phyloP scores from a whole-genome alignment of 1,284 basidiomycete species.

The Moesziomyces sp. region DNA sequence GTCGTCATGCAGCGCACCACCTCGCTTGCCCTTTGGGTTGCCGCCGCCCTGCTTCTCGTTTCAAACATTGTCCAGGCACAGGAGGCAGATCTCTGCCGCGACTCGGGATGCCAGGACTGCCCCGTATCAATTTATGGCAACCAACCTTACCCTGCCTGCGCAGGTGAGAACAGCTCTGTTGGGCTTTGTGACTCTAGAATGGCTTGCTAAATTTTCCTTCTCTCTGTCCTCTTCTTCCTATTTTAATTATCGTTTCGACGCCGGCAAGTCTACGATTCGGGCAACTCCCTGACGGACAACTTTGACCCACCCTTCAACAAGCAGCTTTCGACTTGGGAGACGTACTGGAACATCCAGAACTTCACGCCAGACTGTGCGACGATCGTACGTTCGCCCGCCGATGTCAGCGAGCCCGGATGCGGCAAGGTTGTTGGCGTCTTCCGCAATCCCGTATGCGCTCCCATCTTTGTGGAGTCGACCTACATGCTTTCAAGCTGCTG shows the following conservation, averaged over 20 bases:
- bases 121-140: background rate
- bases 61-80: background rate
- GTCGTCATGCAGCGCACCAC: no score
- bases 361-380: slow-evolving; percentile 1
- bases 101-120: slow-evolving; percentile 1
- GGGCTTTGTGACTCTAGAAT: no score
- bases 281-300: no score
- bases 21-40: no score
- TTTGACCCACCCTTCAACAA: no score
- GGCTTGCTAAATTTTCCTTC: no score
- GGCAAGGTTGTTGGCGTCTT: slow-evolving; percentile 1
- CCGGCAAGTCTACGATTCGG: no score
- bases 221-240: no score
- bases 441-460: background rate
- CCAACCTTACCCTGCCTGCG: background rate
- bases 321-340: background rate
- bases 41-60: background rate
- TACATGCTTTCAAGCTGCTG: slow-evolving; percentile 2
- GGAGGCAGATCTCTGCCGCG: slow-evolving; percentile 1
- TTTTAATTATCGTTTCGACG: no score
- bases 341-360: slow-evolving; percentile 1
- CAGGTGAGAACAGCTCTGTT: no score
- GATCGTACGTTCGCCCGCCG: background rate
- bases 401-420: background rate
- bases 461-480: slow-evolving; percentile 1